Conservation (phyloP, 805 yeast species). For the Kodamaea jinghongensis region DNA sequence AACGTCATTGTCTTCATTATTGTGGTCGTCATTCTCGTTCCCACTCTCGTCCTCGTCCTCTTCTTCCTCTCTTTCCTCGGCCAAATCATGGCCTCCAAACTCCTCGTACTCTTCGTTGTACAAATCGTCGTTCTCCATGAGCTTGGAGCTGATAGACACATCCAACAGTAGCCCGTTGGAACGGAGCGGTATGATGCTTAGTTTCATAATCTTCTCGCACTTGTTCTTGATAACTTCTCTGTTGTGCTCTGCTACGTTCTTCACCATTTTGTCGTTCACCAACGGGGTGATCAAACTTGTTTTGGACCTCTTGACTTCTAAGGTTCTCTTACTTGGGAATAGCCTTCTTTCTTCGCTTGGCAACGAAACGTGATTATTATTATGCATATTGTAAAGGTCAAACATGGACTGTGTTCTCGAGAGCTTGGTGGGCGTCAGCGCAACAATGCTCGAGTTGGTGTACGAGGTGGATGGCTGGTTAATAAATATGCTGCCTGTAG, state of each 20-base stretch:
- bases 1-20: conserved; percentile 1
- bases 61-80: background rate
- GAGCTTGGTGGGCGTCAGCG: conserved; percentile 17
- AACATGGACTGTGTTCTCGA: conserved; percentile 38
- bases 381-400: conserved; percentile 19
- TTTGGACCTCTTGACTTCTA: conserved; percentile 15
- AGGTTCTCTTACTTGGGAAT: background rate
- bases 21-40: background rate
- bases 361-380: background rate
- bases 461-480: background rate
- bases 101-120: conserved; percentile 2
- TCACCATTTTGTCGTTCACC: conserved; percentile 14
- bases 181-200: conserved; percentile 1
- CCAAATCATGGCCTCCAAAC: background rate
- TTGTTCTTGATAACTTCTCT: conserved; percentile 18
- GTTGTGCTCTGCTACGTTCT: conserved; percentile 21
- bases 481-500: conserved; percentile 2
- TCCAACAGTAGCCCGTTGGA: conserved; percentile 1
- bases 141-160: background rate
- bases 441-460: conserved; percentile 1
- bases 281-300: conserved; percentile 24
- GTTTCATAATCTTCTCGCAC: conserved; percentile 24
- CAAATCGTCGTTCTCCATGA: conserved; percentile 1
- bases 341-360: background rate
- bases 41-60: background rate